These are phyloP conservation scores for Kluyveromyces aestuarii DNA, from an alignment of 805 yeast species.

Conservation along the genomic window DNA sequence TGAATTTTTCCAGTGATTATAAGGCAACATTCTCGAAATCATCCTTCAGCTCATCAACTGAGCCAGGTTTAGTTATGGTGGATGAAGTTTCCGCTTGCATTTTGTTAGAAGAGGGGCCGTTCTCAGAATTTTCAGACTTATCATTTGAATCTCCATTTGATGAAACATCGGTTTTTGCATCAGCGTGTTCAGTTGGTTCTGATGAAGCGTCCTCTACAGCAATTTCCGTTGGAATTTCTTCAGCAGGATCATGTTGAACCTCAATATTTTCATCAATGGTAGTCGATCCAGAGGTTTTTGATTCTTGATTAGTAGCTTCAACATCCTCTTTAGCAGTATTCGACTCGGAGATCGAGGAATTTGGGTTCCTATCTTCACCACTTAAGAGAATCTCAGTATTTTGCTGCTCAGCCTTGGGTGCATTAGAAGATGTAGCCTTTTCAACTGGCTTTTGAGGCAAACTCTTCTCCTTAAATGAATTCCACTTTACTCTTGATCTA, in stretches of 20 bases:
- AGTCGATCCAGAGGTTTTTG: not conserved
- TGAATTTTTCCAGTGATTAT: conserved; percentile 1
- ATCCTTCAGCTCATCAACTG: conserved; percentile 12
- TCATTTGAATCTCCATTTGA: not conserved
- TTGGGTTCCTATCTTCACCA: not conserved
- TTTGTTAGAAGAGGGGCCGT: not conserved
- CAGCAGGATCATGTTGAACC: not conserved
- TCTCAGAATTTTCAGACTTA: not conserved
- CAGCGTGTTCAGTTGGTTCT: not conserved
- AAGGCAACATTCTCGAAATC: conserved; percentile 26
- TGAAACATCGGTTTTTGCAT: not conserved
- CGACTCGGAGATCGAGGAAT: not conserved
- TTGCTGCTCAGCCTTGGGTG: not conserved
- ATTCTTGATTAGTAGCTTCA: conserved; percentile 3
- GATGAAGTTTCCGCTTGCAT: not conserved
- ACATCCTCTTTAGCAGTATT: not conserved
- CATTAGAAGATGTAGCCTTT: not conserved
- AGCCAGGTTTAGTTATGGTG: not conserved
- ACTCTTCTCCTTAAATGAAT: conserved; percentile 9
- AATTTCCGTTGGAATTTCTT: not conserved
- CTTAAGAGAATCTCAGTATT: not conserved
- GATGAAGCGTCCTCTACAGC: not conserved
- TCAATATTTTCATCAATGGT: not conserved
- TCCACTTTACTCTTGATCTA: conserved; percentile 21
- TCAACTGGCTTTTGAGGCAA: conserved; percentile 6